Conservation (phyloP, 352 stramenopile species). For the Globisporangium carolinianum region DNA sequence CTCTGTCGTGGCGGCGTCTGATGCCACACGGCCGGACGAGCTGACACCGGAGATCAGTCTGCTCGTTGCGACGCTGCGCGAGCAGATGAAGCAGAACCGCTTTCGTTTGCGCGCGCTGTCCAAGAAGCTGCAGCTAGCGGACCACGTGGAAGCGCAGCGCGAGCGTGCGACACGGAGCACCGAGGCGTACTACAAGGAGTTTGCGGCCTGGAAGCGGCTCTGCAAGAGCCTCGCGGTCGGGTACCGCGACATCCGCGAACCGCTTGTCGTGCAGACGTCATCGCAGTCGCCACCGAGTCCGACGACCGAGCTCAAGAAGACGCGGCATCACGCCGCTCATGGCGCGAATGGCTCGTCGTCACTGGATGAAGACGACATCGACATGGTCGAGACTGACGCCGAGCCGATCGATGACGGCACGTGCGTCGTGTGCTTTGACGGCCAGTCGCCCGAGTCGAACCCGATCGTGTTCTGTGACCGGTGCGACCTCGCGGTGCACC, state of each 20-base stretch:
- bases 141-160: slow-evolving; percentile 13
- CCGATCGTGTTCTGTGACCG: slow-evolving; percentile 88
- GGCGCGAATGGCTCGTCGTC: slow-evolving; percentile 7
- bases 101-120: slow-evolving; percentile 44
- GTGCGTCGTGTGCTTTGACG: slow-evolving; percentile 88
- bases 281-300: neutral
- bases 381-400: slow-evolving; percentile 44
- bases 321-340: slow-evolving; percentile 14
- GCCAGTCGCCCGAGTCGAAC: slow-evolving; percentile 78
- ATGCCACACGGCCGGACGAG: slow-evolving; percentile 28
- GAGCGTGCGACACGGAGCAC: slow-evolving; percentile 16
- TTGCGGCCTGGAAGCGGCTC: slow-evolving; percentile 68
- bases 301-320: slow-evolving; percentile 11
- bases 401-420: slow-evolving; percentile 78
- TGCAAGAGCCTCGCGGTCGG: slow-evolving; percentile 61
- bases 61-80: slow-evolving; percentile 65
- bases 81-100: slow-evolving; percentile 71
- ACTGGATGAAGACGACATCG: slow-evolving; percentile 19
- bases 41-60: slow-evolving; percentile 71
- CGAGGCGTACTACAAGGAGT: slow-evolving; percentile 72
- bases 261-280: slow-evolving; percentile 1
- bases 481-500: slow-evolving; percentile 86
- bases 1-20: too few relatives aligned
- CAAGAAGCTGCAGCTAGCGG: slow-evolving; percentile 30
- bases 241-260: slow-evolving; percentile 26